A percentile compares a stretch with the other conserved stretches of the same genome.
Conservation (phyloP, 805 yeast genomes). For the Metschnikowia hibisci region DNA sequence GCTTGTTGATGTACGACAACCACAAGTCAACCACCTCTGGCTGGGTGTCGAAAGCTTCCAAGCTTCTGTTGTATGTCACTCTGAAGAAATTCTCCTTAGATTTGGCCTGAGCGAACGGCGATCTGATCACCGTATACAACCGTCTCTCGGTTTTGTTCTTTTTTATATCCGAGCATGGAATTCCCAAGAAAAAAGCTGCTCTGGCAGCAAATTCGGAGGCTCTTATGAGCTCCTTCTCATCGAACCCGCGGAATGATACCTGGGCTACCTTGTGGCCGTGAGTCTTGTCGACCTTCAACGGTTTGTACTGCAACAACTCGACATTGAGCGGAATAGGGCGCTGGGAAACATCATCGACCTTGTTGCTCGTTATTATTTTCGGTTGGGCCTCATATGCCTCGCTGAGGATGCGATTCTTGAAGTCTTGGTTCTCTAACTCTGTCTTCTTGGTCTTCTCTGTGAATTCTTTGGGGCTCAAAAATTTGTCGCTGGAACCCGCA, state of each 20-base stretch:
- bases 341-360: slow-evolving; percentile 20
- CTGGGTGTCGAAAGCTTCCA: slow-evolving; percentile 79
- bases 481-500: slow-evolving; percentile 10
- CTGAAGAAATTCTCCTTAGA: slow-evolving; percentile 93
- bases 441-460: slow-evolving; percentile 25
- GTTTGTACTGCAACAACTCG: slow-evolving; percentile 76
- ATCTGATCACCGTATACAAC: slow-evolving; percentile 88
- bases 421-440: slow-evolving; percentile 24
- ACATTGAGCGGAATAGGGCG: slow-evolving; percentile 81
- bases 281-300: slow-evolving; percentile 61
- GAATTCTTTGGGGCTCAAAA: slow-evolving; percentile 31
- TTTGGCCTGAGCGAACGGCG: slow-evolving; percentile 93
- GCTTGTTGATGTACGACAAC: slow-evolving; percentile 72
- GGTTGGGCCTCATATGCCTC: slow-evolving; percentile 31
- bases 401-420: slow-evolving; percentile 25
- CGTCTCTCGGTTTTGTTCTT: slow-evolving; percentile 64
- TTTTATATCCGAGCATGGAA: slow-evolving; percentile 80
- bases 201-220: slow-evolving; percentile 83
- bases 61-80: slow-evolving; percentile 69
- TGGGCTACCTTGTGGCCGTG: slow-evolving; percentile 80
- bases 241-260: slow-evolving; percentile 67
- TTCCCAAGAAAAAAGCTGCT: slow-evolving; percentile 84
- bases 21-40: slow-evolving; percentile 81
- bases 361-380: slow-evolving; percentile 22
- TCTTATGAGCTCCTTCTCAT: slow-evolving; percentile 65